These are phyloP conservation scores for Aaosphaeria pasadenensis DNA, from an alignment of 2,329 filamentous ascomycete species.

Conservation along the genomic window DNA sequence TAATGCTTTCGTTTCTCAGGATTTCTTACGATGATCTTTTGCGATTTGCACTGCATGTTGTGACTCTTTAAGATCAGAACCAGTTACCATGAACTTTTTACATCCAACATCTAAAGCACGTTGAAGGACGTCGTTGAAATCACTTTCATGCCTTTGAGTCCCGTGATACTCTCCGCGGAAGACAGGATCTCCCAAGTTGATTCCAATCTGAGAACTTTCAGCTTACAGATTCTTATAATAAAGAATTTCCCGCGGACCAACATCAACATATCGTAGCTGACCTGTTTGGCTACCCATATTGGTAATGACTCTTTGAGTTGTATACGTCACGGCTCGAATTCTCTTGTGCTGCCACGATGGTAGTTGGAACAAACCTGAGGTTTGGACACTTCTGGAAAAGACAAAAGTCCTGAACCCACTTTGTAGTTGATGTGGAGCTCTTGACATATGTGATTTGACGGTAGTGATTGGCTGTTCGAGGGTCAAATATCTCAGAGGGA, in stretches of 20 bases:
- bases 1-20: no score
- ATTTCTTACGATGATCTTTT: constrained; percentile 64
- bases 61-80: constrained; percentile 79
- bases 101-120: constrained; percentile 78
- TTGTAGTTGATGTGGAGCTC: no score
- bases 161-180: constrained; percentile 84
- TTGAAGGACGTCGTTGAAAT: constrained; percentile 73
- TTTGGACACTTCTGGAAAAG: no score
- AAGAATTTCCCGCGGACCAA: constrained; percentile 30
- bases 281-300: constrained; percentile 1
- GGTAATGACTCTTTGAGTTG: no score
- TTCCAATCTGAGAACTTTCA: constrained; percentile 64
- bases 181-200: constrained; percentile 92
- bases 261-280: constrained; percentile 41
- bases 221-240: constrained; percentile 8
- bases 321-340: no score
- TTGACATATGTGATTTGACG: no score
- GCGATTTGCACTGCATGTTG: constrained; percentile 71
- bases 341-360: no score
- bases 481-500: no score
- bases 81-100: constrained; percentile 87
- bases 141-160: constrained; percentile 69
- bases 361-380: no score
- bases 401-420: no score
- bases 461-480: no score